phyloP scores from a whole-genome alignment of 306 rosid genomes.

The Castanea mollissima region DNA sequence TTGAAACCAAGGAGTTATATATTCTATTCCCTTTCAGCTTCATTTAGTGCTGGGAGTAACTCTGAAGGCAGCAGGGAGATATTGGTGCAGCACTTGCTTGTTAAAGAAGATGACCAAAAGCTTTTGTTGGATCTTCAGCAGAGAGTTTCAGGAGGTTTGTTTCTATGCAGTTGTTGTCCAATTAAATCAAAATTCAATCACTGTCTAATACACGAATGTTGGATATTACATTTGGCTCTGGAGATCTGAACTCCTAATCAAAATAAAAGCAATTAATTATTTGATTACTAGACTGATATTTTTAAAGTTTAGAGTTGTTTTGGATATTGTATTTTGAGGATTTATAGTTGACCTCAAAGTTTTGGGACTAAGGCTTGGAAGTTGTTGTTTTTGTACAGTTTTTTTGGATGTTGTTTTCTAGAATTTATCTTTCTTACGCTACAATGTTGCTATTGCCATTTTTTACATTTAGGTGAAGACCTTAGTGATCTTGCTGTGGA shows the following conservation, averaged over 20 bases:
- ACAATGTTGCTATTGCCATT: background rate
- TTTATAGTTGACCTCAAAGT: no score
- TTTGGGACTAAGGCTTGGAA: no score
- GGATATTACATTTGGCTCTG: background rate
- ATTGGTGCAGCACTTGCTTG: slow-evolving; percentile 90
- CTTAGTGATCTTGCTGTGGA: slow-evolving; percentile 91
- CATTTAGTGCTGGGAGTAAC: slow-evolving; percentile 45
- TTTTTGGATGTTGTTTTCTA: background rate
- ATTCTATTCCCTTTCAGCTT: slow-evolving; percentile 46
- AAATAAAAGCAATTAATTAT: background rate
- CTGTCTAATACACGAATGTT: background rate
- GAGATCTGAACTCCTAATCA: background rate
- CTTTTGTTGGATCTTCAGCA: slow-evolving; percentile 70
- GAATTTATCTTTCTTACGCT: slow-evolving; percentile 1
- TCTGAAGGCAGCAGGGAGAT: slow-evolving; percentile 61
- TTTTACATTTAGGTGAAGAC: slow-evolving; percentile 71
- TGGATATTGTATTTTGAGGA: background rate
- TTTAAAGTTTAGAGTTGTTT: slow-evolving; percentile 3
- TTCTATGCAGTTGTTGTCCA: background rate
- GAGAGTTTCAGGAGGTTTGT: slow-evolving; percentile 60
- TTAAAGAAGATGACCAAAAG: slow-evolving; percentile 70
- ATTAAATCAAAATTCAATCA: background rate
- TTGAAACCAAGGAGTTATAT: slow-evolving; percentile 15
- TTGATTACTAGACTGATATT: background rate
- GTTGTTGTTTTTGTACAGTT: no score